Evolutionary conservation across 2,329 filamentous ascomycete genomes (phyloP).

Genomic region (Fusarium multiceps): DNA sequence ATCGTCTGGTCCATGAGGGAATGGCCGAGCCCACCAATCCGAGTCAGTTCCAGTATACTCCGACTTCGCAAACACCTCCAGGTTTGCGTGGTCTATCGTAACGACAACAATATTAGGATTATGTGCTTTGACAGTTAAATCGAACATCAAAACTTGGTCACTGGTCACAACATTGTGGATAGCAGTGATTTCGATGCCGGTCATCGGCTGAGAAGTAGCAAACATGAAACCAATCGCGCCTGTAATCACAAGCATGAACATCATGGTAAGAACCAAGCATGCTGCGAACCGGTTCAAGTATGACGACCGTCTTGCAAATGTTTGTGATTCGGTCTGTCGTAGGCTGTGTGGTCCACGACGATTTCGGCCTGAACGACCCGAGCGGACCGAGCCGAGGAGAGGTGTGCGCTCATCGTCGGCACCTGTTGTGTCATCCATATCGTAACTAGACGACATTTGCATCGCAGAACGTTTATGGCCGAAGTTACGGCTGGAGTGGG

Average conservation of each 20-base stretch:
- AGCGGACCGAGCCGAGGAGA: conserved; percentile 72
- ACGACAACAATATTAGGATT: conserved; percentile 95
- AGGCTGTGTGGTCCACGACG: conserved; percentile 67
- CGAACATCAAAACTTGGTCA: conserved; percentile 94
- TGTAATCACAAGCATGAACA: conserved; percentile 84
- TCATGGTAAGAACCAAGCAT: conserved; percentile 83
- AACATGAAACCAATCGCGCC: conserved; percentile 90
- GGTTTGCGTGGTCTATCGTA: conserved; percentile 84
- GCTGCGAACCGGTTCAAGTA: conserved; percentile 82
- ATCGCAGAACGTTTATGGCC: conserved; percentile 63
- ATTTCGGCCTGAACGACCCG: conserved; percentile 66
- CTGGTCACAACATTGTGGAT: conserved; percentile 93
- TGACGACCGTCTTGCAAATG: conserved; percentile 71
- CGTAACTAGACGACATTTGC: conserved; percentile 74
- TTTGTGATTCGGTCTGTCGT: conserved; percentile 79
- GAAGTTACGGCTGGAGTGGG: conserved; percentile 53
- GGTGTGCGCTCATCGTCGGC: conserved; percentile 92
- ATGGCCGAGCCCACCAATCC: conserved; percentile 66
- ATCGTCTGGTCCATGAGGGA: conserved; percentile 42
- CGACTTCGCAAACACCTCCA: conserved; percentile 95
- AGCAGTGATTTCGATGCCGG: conserved; percentile 79
- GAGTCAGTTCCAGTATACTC: conserved; percentile 81
- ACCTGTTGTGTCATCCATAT: conserved; percentile 81
- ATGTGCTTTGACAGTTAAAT: conserved; percentile 85
- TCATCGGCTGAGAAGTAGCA: conserved; percentile 88